Conservation (phyloP, 495 filamentous ascomycete species). For the Penicillium parvum region DNA sequence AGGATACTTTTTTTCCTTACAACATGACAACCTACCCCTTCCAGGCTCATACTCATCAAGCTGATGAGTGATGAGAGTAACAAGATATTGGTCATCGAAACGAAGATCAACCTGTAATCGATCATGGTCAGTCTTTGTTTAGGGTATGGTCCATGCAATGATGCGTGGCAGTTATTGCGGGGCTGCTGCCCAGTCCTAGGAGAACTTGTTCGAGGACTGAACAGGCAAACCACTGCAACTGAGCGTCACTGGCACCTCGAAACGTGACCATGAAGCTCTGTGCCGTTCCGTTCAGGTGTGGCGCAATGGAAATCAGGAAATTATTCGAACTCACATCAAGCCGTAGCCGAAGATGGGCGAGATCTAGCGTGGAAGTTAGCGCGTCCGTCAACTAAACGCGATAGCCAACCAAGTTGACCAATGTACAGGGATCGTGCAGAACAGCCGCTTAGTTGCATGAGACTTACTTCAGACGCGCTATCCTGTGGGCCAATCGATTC, state of each 20-base stretch:
- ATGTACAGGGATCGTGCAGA: constrained; percentile 31
- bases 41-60: constrained; percentile 85
- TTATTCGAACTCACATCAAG: constrained; percentile 43
- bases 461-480: constrained; percentile 46
- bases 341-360: constrained; percentile 45
- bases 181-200: constrained; percentile 1
- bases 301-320: constrained; percentile 23
- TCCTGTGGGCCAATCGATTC: constrained; percentile 48
- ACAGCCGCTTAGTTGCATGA: constrained; percentile 26
- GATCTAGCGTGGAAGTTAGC: constrained; percentile 43
- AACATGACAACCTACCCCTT: constrained; percentile 73
- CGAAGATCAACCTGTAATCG: constrained; percentile 59
- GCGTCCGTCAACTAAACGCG: constrained; percentile 37
- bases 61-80: constrained; percentile 89
- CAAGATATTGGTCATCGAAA: constrained; percentile 82
- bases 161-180: constrained; percentile 26
- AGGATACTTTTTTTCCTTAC: too few relatives aligned
- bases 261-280: constrained; percentile 38
- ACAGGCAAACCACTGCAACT: constrained; percentile 4
- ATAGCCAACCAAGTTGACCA: constrained; percentile 42
- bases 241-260: constrained; percentile 11
- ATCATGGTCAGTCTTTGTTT: constrained; percentile 15
- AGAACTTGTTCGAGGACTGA: constrained; percentile 8
- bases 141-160: neutral
- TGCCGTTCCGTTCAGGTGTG: constrained; percentile 26